Conservation (phyloP, 164 flowering plant genomes). For the Vitis labrusca region DNA sequence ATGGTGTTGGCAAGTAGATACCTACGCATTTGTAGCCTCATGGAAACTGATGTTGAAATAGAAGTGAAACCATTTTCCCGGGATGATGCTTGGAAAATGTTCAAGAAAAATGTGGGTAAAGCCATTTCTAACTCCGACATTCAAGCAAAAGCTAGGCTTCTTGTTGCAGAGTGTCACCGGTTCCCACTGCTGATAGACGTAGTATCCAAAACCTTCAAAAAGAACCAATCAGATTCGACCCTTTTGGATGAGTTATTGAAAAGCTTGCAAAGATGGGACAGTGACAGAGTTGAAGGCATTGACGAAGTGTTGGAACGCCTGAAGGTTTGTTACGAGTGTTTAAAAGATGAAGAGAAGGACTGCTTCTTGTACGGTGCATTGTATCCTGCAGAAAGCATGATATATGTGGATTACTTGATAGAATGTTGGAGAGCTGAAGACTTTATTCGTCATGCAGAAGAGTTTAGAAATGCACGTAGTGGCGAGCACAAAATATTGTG, state of each 20-base stretch:
- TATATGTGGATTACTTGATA: constrained; percentile 4
- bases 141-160: neutral
- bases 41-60: constrained; percentile 10
- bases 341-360: constrained; percentile 4
- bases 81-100: constrained; percentile 26
- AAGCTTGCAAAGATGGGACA: neutral
- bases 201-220: constrained; percentile 18
- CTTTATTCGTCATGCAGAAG: neutral
- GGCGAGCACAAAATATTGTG: constrained; percentile 12
- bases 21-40: neutral
- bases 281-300: neutral
- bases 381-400: no score
- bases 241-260: constrained; percentile 16
- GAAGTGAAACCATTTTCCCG: constrained; percentile 9
- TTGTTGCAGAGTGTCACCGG: constrained; percentile 18
- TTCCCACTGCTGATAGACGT: constrained; percentile 13
- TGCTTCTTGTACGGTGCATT: neutral
- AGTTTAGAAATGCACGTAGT: constrained; percentile 1
- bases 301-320: constrained; percentile 14
- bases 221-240: neutral
- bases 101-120: constrained; percentile 14
- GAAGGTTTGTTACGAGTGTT: constrained; percentile 16
- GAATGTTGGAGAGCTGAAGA: constrained; percentile 27
- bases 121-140: neutral
- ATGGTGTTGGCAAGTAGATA: constrained; percentile 21